These are phyloP conservation scores for Aspergillus sojae DNA, from an alignment of 2,329 filamentous ascomycete genomes.

Conservation along the genomic window DNA sequence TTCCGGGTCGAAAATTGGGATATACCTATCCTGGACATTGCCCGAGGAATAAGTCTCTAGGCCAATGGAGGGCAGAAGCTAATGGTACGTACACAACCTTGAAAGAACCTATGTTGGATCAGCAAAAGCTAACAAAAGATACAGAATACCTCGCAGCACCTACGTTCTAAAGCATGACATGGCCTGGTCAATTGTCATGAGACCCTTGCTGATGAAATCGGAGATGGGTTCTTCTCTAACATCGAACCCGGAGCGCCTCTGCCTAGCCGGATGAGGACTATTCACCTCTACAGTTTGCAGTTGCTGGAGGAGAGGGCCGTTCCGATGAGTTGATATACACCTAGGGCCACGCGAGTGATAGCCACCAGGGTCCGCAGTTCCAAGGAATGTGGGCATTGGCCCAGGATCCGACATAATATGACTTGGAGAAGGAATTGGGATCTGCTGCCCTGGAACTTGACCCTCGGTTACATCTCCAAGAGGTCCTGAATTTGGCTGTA, in stretches of 20 bases:
- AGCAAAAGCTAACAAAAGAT: neutral
- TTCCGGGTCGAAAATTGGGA: conserved; percentile 52
- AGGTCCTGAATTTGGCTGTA: conserved; percentile 1
- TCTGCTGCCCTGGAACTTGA: neutral
- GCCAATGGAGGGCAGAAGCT: neutral
- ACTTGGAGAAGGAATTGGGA: neutral
- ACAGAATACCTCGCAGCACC: conserved; percentile 2
- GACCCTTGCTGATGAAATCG: conserved; percentile 39
- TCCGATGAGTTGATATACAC: neutral
- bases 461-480: conserved; percentile 10
- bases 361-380: neutral
- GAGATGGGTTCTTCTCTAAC: conserved; percentile 35
- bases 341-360: neutral
- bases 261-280: conserved; percentile 22
- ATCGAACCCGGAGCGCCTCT: conserved; percentile 37
- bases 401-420: conserved; percentile 7
- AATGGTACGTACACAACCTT: conserved; percentile 35
- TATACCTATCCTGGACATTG: conserved; percentile 47
- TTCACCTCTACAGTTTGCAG: neutral
- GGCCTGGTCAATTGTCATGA: conserved; percentile 38
- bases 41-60: neutral
- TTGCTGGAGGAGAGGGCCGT: neutral
- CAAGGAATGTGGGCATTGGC: neutral
- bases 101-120: conserved; percentile 34
- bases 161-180: conserved; percentile 37